Base-by-base conservation (phyloP, 2,329 filamentous ascomycete species). In the Niveomyces coronatus region DNA sequence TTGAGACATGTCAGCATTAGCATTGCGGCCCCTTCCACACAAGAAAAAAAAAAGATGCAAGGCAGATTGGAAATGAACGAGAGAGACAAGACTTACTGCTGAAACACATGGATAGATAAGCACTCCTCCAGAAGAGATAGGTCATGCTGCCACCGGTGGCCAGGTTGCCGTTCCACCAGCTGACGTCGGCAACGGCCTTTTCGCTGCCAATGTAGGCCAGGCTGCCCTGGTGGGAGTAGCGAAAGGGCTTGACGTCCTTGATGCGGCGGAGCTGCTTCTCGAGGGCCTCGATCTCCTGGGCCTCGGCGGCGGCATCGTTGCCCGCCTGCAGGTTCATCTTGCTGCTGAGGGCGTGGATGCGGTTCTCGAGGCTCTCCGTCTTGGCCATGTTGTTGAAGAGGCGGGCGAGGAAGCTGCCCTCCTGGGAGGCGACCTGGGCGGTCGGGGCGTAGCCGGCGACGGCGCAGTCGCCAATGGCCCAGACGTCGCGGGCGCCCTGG, bases 371-470 rank as follows among this genome's bases (percentile, higher is more conserved):
- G 35, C 72, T 68, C 54, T 94, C 82, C 3, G 86, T 93, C 75
- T 88, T 93, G 59, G 88, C 91, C 85, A 96, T 94, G 63, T 91
- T 93, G 74, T 98, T 98, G 74, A 98, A 95, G 44, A 98, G 78
- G 46, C 85, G 80, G 28, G 87, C 91, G 26, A 98, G 75, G 77
- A 96, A 98, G 55, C 77, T 80, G 56, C 91, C 91, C 66, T 98
- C 91, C 67, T 98, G 91, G 9, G 84, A 77, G 41, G 91, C 91
- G 32, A 98, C 91, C 70, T 98, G 91, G 20, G 91, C 91, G 8
- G 91, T 98, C 24, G 91, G 91, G 20, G 91, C 91, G 59, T 98
- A 98, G 61, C 94, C 94, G 50, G 91, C 91, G 35, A 96, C 83
- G 39, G 89, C 89, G 61, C 91, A 98, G 70, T 98, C 91, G 53